phyloP scores from a whole-genome alignment of 164 flowering plant species.

The Umbellularia californica region DNA sequence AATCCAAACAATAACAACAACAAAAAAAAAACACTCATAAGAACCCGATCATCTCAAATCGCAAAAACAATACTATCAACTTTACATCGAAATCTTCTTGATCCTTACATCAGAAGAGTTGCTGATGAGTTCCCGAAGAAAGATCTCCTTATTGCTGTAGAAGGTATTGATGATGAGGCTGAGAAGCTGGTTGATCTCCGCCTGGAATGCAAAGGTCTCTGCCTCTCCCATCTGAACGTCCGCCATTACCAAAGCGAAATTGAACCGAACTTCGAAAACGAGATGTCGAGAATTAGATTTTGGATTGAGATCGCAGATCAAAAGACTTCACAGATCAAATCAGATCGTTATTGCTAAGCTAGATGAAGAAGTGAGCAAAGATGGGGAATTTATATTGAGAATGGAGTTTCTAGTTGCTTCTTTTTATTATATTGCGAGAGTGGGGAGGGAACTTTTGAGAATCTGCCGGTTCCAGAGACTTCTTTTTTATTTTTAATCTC shows the following conservation, averaged over 20 bases:
- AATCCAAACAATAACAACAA: neutral
- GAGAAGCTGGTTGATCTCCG: constrained; percentile 26
- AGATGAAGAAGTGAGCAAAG: neutral
- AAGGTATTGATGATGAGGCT: constrained; percentile 21
- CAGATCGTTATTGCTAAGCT: neutral
- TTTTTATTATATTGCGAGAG: neutral
- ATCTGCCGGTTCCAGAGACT: constrained; percentile 2
- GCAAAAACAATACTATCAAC: neutral
- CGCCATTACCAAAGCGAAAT: constrained; percentile 5
- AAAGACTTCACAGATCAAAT: neutral
- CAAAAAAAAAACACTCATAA: neutral
- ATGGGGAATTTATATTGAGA: constrained; percentile 2
- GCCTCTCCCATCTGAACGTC: constrained; percentile 14
- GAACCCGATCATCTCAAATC: neutral
- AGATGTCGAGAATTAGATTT: neutral
- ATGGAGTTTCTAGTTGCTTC: neutral
- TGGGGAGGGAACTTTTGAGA: neutral
- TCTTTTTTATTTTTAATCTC: neutral
- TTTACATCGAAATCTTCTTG: no score
- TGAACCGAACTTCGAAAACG: no score
- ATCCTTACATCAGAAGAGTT: constrained; percentile 15
- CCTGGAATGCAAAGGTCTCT: constrained; percentile 24
- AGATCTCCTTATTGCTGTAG: constrained; percentile 24
- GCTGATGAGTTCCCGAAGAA: constrained; percentile 22
- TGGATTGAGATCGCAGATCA: neutral